Conservation (phyloP, 768 basidiomycete genomes). For the Xerocomus potaroensis region DNA sequence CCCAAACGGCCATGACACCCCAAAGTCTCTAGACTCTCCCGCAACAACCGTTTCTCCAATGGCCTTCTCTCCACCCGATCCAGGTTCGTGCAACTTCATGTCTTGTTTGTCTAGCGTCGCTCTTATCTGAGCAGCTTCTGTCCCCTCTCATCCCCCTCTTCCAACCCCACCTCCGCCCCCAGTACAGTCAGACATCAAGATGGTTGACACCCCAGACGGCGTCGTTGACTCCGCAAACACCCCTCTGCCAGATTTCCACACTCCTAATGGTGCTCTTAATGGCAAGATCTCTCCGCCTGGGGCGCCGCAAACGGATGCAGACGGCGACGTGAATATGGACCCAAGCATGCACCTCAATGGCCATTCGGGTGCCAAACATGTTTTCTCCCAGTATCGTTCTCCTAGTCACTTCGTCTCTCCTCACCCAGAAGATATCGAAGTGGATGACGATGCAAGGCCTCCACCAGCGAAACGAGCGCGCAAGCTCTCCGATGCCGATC, state of each 20-base stretch:
- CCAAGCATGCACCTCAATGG: constrained; percentile 24
- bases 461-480: constrained; percentile 83
- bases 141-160: constrained; percentile 41
- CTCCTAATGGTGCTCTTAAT: constrained; percentile 9
- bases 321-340: constrained; percentile 33
- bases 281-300: constrained; percentile 34
- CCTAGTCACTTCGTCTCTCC: constrained; percentile 30
- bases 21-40: constrained; percentile 41
- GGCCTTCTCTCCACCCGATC: constrained; percentile 46
- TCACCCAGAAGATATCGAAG: constrained; percentile 20
- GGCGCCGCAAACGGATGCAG: constrained; percentile 16
- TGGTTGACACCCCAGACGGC: constrained; percentile 36
- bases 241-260: constrained; percentile 9
- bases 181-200: constrained; percentile 51
- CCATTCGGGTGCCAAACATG: constrained; percentile 8
- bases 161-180: constrained; percentile 47
- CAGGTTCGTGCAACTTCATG: constrained; percentile 39
- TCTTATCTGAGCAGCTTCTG: constrained; percentile 37
- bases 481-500: constrained; percentile 72
- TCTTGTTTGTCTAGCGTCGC: constrained; percentile 18
- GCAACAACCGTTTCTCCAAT: constrained; percentile 27
- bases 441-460: constrained; percentile 52
- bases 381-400: constrained; percentile 32
- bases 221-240: constrained; percentile 13
- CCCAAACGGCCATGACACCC: constrained; percentile 56